Evolutionary conservation across 2,329 filamentous ascomycete genomes (phyloP).

Genomic region (Sporothrix pallida): DNA sequence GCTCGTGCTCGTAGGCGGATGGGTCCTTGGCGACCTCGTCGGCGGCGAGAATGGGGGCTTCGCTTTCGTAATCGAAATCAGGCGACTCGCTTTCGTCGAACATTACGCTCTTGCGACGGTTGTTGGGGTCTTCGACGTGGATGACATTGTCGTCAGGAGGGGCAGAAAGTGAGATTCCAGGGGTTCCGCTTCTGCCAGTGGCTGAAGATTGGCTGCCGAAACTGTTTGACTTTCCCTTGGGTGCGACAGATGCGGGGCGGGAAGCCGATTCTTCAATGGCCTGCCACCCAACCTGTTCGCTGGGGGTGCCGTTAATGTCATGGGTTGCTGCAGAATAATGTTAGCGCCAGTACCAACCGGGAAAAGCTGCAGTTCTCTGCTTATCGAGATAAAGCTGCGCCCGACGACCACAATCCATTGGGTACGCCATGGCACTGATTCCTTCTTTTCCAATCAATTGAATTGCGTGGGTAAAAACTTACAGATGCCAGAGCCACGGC

Average conservation of each 20-base stretch:
- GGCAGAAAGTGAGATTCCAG: slow-evolving; percentile 44
- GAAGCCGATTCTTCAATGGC: slow-evolving; percentile 84
- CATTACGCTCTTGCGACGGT: slow-evolving; percentile 52
- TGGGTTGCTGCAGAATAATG: slow-evolving; percentile 60
- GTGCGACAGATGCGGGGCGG: slow-evolving; percentile 49
- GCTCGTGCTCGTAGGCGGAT: slow-evolving; percentile 70
- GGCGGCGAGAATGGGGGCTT: slow-evolving; percentile 82
- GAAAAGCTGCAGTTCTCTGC: not conserved
- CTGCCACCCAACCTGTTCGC: slow-evolving; percentile 88
- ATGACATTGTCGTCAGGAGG: slow-evolving; percentile 60
- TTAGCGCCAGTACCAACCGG: slow-evolving; percentile 40
- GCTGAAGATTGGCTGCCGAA: slow-evolving; percentile 36
- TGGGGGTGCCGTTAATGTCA: slow-evolving; percentile 74
- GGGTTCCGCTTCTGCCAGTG: slow-evolving; percentile 41
- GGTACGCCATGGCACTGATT: not conserved
- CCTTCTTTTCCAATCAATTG: not conserved
- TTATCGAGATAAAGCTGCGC: not conserved
- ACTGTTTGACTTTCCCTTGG: slow-evolving; percentile 34
- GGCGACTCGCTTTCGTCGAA: slow-evolving; percentile 52
- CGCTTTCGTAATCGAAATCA: slow-evolving; percentile 62
- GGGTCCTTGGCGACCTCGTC: slow-evolving; percentile 83
- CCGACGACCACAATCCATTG: not conserved
- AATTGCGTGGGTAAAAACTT: slow-evolving; percentile 42
- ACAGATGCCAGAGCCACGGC: slow-evolving; percentile 59
- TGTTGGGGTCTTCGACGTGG: slow-evolving; percentile 73